Percentiles rank a stretch among this genome's conserved stretches.
Evolutionary conservation across 2,329 filamentous ascomycete species (phyloP).

Genomic region (Colletotrichum siamense): DNA sequence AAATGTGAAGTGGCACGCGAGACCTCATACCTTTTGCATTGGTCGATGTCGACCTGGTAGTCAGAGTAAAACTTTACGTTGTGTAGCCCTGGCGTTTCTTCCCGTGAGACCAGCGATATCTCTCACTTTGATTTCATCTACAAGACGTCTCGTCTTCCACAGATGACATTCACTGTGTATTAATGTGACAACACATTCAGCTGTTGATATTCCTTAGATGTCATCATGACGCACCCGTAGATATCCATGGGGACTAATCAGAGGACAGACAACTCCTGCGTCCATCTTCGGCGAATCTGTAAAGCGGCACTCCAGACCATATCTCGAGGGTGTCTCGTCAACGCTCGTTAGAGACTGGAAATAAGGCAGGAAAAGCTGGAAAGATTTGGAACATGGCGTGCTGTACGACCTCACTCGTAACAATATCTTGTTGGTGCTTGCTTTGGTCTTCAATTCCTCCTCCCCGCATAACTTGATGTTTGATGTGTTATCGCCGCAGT

Average conservation of each 20-base stretch:
- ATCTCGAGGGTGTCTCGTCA: not conserved
- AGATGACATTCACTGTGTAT: not conserved
- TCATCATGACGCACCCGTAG: too few species aligned
- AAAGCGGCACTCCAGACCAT: fast-evolving
- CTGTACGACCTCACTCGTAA: too few species aligned
- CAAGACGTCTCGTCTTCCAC: not conserved
- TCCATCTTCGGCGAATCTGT: fast-evolving
- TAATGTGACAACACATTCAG: not conserved
- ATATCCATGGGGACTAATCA: fast-evolving
- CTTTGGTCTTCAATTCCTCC: too few species aligned
- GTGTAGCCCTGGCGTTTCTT: not conserved
- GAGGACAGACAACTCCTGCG: not conserved
- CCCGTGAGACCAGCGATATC: not conserved
- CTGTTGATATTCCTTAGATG: not conserved
- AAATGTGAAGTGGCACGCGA: too few species aligned
- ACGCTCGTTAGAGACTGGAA: not conserved
- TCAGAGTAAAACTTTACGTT: not conserved
- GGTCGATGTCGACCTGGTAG: not conserved
- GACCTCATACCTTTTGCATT: not conserved
- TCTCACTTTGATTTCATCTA: not conserved
- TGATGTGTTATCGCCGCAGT: too few species aligned
- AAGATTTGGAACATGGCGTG: too few species aligned
- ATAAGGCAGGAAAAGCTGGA: too few species aligned
- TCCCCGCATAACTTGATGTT: too few species aligned
- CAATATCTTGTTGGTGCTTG: too few species aligned